Evolutionary conservation across 345 rosid genomes (phyloP), one percentile per base, ranked within the genome.

Genomic region (Aquilaria yunnanensis): DNA sequence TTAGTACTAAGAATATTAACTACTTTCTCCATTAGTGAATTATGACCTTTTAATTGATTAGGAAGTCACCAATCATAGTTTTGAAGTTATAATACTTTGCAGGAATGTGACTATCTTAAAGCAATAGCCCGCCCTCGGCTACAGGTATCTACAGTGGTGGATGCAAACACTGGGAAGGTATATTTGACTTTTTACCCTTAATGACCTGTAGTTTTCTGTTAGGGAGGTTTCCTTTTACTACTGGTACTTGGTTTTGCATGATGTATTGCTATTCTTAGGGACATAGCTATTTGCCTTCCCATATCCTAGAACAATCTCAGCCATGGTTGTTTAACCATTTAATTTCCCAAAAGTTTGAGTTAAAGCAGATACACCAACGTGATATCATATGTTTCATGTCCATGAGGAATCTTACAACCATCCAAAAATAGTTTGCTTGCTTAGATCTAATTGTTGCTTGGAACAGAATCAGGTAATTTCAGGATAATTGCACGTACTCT

Each of bases 51-150:
- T 57, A 47, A 6, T 56, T 51, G 47, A 31, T 12, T 41, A 55
- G 32, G 46, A 58, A 60, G 45, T 56, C 46, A 54, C 7, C 59
- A 11, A 14, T 59, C 8, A n/a, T 12, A 46, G 51, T 2, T 16
- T 41, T 57, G 51, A 58, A 56, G 32, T 72, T 52, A 56, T 68
- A 43, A 16, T 48, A 37, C 51, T 51, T 46, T 80, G 68, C 43
- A 93, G 97, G 98, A 93, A 75, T 93, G 98, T 77, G 98, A 90
- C 72, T 88, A 88, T 77, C 95, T 93, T 52, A 80, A 77, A 70
- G 94, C 87, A 48, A 60, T 86, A 14, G 97, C 98, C 60, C 73
- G 50, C 60, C 97, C 98, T 32, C 90, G 88, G 61, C 98, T 93
- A 73, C 84, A 71, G 31, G 56, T 59, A 58, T 93, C 98, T 56